Base-by-base conservation (phyloP, 2,329 filamentous ascomycete species). In the Sphaerostilbella broomeana region DNA sequence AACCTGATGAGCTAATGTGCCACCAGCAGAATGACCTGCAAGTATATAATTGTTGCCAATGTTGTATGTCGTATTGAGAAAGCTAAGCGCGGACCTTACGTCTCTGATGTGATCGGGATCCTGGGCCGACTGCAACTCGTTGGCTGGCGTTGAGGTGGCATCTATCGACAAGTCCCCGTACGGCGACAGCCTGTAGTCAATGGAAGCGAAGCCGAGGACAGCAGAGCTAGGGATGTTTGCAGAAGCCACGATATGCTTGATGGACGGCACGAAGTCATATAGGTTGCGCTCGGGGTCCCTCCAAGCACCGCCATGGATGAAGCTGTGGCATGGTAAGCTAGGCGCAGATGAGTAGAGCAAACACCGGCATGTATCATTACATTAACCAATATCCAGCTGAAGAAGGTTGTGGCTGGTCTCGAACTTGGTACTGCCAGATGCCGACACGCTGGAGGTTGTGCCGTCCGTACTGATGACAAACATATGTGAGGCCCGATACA, bases 281-380 rank as follows among this genome's bases (percentile, higher is more conserved):
- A 68, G 62, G 28, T 63, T 63, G 39, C 70, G 63, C 38, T 59
- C 59, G 28, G 77, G 75, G 55, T 81, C 78, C 42, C 76, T 67
- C 77, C 77, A 81, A 44, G 70, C 77, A 46, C 77, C 77, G 47
- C 77, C 77, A 53, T 81, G 77, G 51, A 81, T 68, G 56, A 69
- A 79, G 43, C 68, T 65, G 42, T 29, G 36, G n/a, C 25, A 26
- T 34, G 44, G 49, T 28, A 53, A 43, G 29, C 28, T 16, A 40
- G 25, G 29, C 25, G 12, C 15, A 18, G 21, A 24, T 5, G 10
- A 17, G 15, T 5, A 33, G n/a, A n/a, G 19, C 21, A n/a, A 19
- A n/a, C 13, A 30, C 10, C 12, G 22, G 18, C 18, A 15, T 11
- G 35, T 24, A 24, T 49, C 58, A 31, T 44, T 49, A 67, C 63